Base-by-base conservation (phyloP, 345 rosid species). In the Erodium maritimum region DNA sequence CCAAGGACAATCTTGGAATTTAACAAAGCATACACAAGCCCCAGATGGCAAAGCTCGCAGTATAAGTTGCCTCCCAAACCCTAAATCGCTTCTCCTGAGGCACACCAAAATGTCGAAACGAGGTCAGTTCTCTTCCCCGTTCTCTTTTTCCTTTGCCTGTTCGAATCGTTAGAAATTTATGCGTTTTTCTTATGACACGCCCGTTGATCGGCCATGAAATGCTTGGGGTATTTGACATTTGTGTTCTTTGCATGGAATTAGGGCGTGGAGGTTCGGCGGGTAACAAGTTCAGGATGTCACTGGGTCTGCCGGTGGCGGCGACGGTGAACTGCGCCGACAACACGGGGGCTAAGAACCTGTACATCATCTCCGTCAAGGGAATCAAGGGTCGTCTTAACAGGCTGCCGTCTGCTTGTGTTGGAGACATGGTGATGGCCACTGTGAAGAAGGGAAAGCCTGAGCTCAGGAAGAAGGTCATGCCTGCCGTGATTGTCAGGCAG, bases 301-400 rank as follows among this genome's bases (percentile, higher is more conserved):
- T 88, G 70, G 96, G 98, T 91, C 79, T 91, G 46, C 98, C 98
- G 0, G 98, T 88, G 66, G 98, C 98, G 0, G 98, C 98, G 13
- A 91, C 98, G 0, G 95, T 91, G 65, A 88, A 91, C 85, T 91
- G 98, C 52, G 98, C 98, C 0, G 98, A 91, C 12, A 91, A 91
- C 83, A 91, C 95, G 0, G 96, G 98, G 5, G 96, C 98, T 0
- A 91, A 91, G 89, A 88, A 88, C 69, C 87, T 90, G 4, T 90
- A 87, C 77, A 87, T 90, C 79, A 87, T 90, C 61, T 90, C 97
- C 14, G 97, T 90, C 21, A 90, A 90, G 72, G 95, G 97, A 17
- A 87, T 90, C 75, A 90, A 90, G 66, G 95, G 95, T 9, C 90
- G 95, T 16, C 78, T 90, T 18, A 90, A 87, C 70, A 66, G 94